Evolutionary conservation across 768 basidiomycete species (phyloP).

Genomic region (Clitopilus hobsonii): DNA sequence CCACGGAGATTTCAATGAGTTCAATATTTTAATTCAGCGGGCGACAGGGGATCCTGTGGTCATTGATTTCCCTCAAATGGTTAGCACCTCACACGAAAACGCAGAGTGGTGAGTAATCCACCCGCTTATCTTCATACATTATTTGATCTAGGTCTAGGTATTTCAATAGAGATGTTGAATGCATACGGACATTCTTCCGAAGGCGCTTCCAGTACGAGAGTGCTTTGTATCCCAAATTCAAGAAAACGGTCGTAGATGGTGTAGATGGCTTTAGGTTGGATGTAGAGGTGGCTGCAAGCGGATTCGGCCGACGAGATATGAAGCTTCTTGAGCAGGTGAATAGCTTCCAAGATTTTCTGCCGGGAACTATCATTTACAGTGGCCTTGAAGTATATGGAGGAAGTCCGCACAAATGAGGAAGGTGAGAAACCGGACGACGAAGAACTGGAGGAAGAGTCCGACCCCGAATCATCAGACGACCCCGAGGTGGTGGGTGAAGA

Average conservation of each 20-base stretch:
- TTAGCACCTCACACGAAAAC: slow-evolving; percentile 93
- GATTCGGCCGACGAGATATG: slow-evolving; percentile 83
- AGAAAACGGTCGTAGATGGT: slow-evolving; percentile 47
- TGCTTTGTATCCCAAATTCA: slow-evolving; percentile 81
- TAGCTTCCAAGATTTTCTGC: slow-evolving; percentile 14
- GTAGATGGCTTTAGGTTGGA: slow-evolving; percentile 72
- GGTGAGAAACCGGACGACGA: slow-evolving; percentile 8
- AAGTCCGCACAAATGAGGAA: slow-evolving; percentile 33
- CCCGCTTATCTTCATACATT: slow-evolving; percentile 1
- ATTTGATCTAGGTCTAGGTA: slow-evolving; percentile 57
- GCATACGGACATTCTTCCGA: slow-evolving; percentile 90
- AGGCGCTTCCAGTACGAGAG: slow-evolving; percentile 93
- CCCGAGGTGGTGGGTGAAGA: neutral
- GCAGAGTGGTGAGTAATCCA: slow-evolving; percentile 77
- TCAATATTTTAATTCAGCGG: slow-evolving; percentile 91
- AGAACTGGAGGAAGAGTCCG: slow-evolving; percentile 25
- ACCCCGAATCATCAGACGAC: neutral
- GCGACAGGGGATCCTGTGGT: slow-evolving; percentile 74
- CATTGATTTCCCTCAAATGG: slow-evolving; percentile 99
- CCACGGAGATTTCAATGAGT: slow-evolving; percentile 99
- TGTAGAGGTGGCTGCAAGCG: slow-evolving; percentile 90
- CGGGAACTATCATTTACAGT: slow-evolving; percentile 11
- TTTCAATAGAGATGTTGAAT: slow-evolving; percentile 98
- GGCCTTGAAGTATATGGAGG: slow-evolving; percentile 70
- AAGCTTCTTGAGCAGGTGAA: slow-evolving; percentile 79